phyloP scores from a whole-genome alignment of 1,139 yeast species.

The Hyphopichia wangnamkhiaoensis region DNA sequence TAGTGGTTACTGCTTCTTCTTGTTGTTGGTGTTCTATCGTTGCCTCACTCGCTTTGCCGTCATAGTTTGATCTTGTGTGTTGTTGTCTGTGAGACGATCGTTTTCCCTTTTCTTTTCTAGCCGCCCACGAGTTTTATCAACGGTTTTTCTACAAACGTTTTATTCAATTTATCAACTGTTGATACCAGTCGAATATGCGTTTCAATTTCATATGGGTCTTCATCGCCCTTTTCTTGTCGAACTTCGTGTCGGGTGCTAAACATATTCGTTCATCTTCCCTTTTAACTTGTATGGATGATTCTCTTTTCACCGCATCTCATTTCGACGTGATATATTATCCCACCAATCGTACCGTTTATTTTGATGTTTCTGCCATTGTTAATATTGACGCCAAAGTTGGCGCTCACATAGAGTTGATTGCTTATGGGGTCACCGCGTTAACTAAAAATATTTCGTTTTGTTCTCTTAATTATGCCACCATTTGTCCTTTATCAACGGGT shows the following conservation, averaged over 20 bases:
- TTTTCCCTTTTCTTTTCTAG: too few relatives aligned
- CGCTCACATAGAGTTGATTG: constrained; percentile 68
- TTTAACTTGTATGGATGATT: constrained; percentile 88
- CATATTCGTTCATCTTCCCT: constrained; percentile 67
- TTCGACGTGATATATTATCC: constrained; percentile 79
- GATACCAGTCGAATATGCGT: constrained; percentile 4
- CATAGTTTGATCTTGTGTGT: too few relatives aligned
- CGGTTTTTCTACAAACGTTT: too few relatives aligned
- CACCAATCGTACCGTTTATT: constrained; percentile 56
- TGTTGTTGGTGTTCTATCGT: too few relatives aligned
- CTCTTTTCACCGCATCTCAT: constrained; percentile 83
- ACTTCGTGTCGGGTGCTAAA: constrained; percentile 19
- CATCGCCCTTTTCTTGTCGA: constrained; percentile 8
- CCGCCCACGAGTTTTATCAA: too few relatives aligned
- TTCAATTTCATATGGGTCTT: constrained; percentile 8
- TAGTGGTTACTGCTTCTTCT: too few relatives aligned
- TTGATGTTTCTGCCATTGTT: constrained; percentile 77
- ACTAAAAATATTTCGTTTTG: constrained; percentile 64
- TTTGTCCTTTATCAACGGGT: constrained; percentile 88
- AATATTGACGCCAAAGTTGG: constrained; percentile 73
- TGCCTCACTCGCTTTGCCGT: too few relatives aligned
- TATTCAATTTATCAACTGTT: not conserved
- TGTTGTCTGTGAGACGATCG: too few relatives aligned
- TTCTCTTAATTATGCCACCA: constrained; percentile 47
- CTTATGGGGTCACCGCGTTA: constrained; percentile 79